Base-by-base conservation (phyloP, 192 early-diverging fungal species). In the Gigaspora rosea region DNA sequence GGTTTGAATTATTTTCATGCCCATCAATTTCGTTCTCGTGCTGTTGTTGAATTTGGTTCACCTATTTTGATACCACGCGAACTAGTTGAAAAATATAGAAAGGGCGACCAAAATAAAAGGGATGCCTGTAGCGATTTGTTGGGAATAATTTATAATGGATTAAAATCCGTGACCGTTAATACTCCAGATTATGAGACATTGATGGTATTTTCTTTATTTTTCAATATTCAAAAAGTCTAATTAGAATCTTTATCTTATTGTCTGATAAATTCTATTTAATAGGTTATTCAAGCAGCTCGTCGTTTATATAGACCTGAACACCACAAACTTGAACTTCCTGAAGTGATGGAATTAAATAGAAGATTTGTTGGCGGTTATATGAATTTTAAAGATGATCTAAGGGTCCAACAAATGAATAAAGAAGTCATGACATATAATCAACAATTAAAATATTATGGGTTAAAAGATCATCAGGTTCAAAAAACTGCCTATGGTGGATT, bases 1-100 rank as follows among this genome's bases (percentile, higher is more conserved):
- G 82, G 96, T 10, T 85, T 99, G 46, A 96, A 96, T 85, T 99
- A 99, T 83, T 99, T 98, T 83, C 94, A 99, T 81, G 92, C 97
- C 15, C 90, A 91, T 82, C 87, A 93, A 83, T 99, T 98, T 91
- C 91, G 98, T 69, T 97, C 95, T 8, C 91, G 96, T 61, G 96
- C 97, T 32, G 97, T 98, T 49, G 91, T 98, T 58, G 97, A 99
- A 83, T 99, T 95, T 87, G 96, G 98, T 52, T 88, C 95, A 50
- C 95, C 95, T 0, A 92, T 99, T 70, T 86, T 88, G 12, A 88
- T 99, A 11, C 81, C 93, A 18, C 74, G 79, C 6, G 93, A 95
- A 73, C 81, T 94, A 3, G 93, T 99, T 33, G 89, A 90, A 47
- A 88, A 91, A 78, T 99, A 94, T 83, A 90, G 85, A 62, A 80